Percentiles rank a stretch among this genome's conserved stretches.
These are phyloP conservation scores for Babesia bovis DNA, from an alignment of 169 alveolate genomes.

Conservation along the genomic window DNA sequence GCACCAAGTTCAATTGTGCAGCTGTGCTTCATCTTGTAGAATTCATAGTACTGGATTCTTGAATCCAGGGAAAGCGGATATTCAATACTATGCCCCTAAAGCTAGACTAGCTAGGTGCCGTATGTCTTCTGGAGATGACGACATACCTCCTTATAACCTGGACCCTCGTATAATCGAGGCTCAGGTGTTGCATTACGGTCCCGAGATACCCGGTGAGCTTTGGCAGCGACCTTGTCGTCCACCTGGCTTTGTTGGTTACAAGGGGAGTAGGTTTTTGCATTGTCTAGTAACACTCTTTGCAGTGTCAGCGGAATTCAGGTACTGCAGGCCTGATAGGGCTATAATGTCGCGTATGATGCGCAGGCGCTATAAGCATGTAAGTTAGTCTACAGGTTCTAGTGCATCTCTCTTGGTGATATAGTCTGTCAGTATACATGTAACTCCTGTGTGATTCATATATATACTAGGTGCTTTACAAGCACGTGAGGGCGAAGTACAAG, in stretches of 20 bases:
- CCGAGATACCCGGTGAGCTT: constrained; percentile 49
- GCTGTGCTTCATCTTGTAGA: too few relatives aligned
- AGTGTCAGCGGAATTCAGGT: constrained; percentile 55
- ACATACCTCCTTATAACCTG: constrained; percentile 47
- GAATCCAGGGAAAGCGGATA: too few relatives aligned
- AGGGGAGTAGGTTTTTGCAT: constrained; percentile 25
- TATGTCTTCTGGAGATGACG: constrained; percentile 15
- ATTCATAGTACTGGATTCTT: too few relatives aligned
- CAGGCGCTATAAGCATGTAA: constrained; percentile 54
- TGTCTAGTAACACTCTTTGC: neutral
- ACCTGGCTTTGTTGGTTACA: constrained; percentile 42
- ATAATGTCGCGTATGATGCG: constrained; percentile 67
- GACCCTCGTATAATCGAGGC: constrained; percentile 23
- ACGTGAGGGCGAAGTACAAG: constrained; percentile 67
- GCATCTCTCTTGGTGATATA: too few relatives aligned
- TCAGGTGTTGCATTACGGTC: constrained; percentile 60
- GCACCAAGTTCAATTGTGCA: too few relatives aligned
- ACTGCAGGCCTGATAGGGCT: constrained; percentile 48
- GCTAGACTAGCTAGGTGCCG: too few relatives aligned
- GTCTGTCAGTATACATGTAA: too few relatives aligned
- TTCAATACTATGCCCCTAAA: too few relatives aligned
- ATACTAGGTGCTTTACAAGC: constrained; percentile 60
- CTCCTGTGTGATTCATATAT: too few relatives aligned
- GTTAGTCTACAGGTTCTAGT: too few relatives aligned
- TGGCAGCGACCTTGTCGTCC: constrained; percentile 53